Evolutionary conservation across 75 land plant genomes (phyloP), one percentile per base, ranked within the genome.

Genomic region (Pseudotsuga menziesii): DNA sequence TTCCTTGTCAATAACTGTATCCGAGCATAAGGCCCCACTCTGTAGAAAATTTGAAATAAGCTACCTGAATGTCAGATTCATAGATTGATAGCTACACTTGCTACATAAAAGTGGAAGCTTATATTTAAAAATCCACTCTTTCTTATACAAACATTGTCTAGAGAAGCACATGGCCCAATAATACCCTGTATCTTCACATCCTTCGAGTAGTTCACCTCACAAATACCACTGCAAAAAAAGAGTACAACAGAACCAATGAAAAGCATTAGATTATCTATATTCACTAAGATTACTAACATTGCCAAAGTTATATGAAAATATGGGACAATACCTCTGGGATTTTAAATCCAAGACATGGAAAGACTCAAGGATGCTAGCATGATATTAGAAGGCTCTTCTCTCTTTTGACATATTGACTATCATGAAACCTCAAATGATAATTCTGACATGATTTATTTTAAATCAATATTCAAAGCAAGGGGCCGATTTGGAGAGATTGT

Each of bases 161-260:
- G 87, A 77, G 99, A 97, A 60, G 99, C 91, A 89, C 99, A 97
- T 19, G 99, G 98, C 61, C 99, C 99, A 77, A 97, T 88, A 39
- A 92, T 81, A 3, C 99, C 99, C 62, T 94, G 98, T 76, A 94
- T 80, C 85, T n/a, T 97, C 27, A 94, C 83, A 81, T 97, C 95
- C 83, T 88, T 97, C 17, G 99, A 97, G 79, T 98, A 97, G 76
- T 82, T 89, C 23, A 97, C 78, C 84, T 97, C 99, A 90, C 94
- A 97, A 75, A 97, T 92, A 58, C 99, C 99, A 92, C 98, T 94
- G 85, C 80, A n/a, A 48, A 72, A 72, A 44, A 4, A 22, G 22
- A 72, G 11, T 9, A 0, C 41, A 48, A 72, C 13, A 72, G 52
- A 48, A 72, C 12, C 27, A 72, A 44, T 12, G 1, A 22, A 20